Conservation (phyloP, 2,329 filamentous ascomycete genomes). For the Fusarium palustre region DNA sequence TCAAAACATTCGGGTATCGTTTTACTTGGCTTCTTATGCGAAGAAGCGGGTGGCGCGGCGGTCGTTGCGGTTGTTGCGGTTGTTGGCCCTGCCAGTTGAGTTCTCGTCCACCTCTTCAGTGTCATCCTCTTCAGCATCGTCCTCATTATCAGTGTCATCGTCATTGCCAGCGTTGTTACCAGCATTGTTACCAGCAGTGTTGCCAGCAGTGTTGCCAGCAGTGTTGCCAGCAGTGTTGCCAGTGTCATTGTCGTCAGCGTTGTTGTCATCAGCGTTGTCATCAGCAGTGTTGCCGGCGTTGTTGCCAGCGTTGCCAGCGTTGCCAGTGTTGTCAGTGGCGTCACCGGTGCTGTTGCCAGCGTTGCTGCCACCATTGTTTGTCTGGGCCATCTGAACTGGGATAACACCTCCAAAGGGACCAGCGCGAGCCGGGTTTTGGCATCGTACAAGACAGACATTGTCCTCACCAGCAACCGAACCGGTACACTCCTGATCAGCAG, state of each 20-base stretch:
- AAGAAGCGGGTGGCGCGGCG: conserved; percentile 1
- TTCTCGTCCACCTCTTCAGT: background rate
- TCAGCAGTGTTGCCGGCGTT: background rate
- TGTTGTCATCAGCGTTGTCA: too few relatives aligned
- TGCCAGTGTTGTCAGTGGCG: background rate
- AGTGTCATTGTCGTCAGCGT: too few relatives aligned
- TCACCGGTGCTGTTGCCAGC: background rate
- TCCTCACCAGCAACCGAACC: conserved; percentile 18
- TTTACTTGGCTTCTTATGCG: background rate
- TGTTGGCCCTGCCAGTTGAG: background rate
- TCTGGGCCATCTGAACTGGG: background rate
- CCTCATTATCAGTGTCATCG: background rate
- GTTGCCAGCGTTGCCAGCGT: background rate
- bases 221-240: background rate
- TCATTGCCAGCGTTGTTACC: background rate
- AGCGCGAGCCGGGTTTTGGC: conserved; percentile 12
- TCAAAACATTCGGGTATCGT: background rate
- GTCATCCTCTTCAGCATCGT: background rate
- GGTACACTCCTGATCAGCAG: conserved; percentile 6
- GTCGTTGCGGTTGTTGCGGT: conserved; percentile 18
- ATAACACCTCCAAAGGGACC: conserved; percentile 12
- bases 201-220: background rate
- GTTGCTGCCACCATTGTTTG: background rate
- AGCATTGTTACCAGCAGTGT: background rate
- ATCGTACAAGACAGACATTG: conserved; percentile 18